Evolutionary conservation across 805 yeast genomes (phyloP), one percentile per base, ranked within the genome.

Genomic region (Candida gorgasii): DNA sequence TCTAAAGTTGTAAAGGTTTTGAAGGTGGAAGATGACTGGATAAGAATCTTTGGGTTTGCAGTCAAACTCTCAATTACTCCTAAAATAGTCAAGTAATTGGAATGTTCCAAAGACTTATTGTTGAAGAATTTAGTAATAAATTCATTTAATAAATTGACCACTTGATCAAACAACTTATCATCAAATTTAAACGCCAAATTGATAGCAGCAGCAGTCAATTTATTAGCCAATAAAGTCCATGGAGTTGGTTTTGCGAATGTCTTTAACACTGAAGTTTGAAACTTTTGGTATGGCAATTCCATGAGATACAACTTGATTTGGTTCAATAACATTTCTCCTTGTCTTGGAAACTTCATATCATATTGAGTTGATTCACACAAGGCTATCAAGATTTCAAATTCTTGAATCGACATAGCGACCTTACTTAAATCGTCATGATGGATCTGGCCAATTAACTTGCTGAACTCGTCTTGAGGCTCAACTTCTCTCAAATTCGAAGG

Each of bases 351-450:
- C 26, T 61, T 62, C 37, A 59, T 45, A 8, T 59, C 53, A 6
- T 66, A 62, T 4, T 44, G 43, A 3, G 72, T 55, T 8, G 71
- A 63, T 19, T 66, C 65, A 46, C 84, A 78, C 19, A 84, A 59
- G 0, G 88, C 85, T 34, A 76, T 50, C 45, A 83, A 63, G 4
- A 76, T 72, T 48, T 83, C 86, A 44, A 70, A 68, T 54, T 81
- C 85, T 44, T 73, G 76, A 29, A 69, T 61, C 1, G 78, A 61
- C 45, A 78, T 66, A 12, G 78, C 75, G 13, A 73, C 70, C 4
- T 62, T 44, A 4, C 65, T 53, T 24, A 63, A 48, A 8, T 44
- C 42, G 11, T 34, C 30, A 18, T 28, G 33, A 8, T 34, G 34
- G n/a, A 40, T 40, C 7, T 43, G 31, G 2, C 40, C 40, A 26